phyloP scores from a whole-genome alignment of 106 monocot genomes.

The Platanthera zijinensis region DNA sequence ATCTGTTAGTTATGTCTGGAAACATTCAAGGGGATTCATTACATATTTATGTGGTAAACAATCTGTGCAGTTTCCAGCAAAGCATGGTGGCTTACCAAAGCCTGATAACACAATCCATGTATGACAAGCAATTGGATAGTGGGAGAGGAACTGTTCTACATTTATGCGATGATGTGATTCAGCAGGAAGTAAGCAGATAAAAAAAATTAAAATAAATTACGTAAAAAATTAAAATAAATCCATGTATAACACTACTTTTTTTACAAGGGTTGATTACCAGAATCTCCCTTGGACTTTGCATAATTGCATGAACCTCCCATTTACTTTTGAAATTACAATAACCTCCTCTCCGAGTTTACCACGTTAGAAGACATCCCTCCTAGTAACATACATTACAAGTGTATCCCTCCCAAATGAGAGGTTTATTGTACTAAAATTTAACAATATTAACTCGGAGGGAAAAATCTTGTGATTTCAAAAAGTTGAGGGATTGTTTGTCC shows the following conservation, averaged over 20 bases:
- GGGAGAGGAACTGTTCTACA: slow-evolving; percentile 91
- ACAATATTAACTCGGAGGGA: too few species aligned
- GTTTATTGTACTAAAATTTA: too few species aligned
- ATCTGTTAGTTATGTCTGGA: background rate
- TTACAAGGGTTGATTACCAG: too few species aligned
- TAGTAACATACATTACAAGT: too few species aligned
- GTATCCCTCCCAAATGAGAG: too few species aligned
- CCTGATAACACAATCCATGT: slow-evolving; percentile 91
- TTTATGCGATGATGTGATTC: slow-evolving; percentile 94
- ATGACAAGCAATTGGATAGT: slow-evolving; percentile 95
- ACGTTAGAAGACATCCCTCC: too few species aligned
- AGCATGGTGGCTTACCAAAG: slow-evolving; percentile 88
- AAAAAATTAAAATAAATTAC: background rate
- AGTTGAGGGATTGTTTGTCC: too few species aligned
- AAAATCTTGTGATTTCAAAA: too few species aligned
- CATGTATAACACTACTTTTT: background rate
- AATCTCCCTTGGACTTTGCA: too few species aligned
- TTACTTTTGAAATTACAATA: too few species aligned
- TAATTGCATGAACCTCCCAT: too few species aligned
- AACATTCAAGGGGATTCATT: background rate
- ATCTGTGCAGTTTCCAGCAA: slow-evolving; percentile 62
- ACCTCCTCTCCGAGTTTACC: background rate
- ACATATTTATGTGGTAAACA: background rate
- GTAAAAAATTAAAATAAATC: too few species aligned
- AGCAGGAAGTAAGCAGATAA: slow-evolving; percentile 72